These are phyloP conservation scores for Yamadazyma pseudoaaseri DNA, from an alignment of 1,139 yeast species.

Conservation along the genomic window DNA sequence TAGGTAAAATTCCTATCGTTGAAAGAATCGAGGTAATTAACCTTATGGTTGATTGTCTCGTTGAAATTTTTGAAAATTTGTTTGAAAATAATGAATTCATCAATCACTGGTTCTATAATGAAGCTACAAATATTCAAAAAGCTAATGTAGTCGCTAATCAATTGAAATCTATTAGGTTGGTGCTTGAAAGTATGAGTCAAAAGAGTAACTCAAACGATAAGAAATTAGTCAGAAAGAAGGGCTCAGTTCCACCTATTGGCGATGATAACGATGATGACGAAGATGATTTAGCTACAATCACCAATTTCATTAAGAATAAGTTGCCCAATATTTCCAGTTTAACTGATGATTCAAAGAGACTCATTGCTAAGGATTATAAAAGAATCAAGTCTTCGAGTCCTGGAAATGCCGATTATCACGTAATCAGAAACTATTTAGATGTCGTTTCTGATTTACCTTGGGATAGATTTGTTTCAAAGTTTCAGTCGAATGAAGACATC, in stretches of 20 bases:
- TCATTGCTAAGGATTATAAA: slow-evolving; percentile 62
- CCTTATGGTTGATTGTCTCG: slow-evolving; percentile 32
- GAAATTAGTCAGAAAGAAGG: slow-evolving; percentile 18
- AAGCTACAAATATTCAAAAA: slow-evolving; percentile 52
- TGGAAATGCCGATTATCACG: slow-evolving; percentile 73
- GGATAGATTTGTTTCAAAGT: slow-evolving; percentile 42
- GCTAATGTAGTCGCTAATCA: slow-evolving; percentile 62
- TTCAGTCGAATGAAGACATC: slow-evolving; percentile 41
- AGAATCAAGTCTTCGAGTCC: slow-evolving; percentile 63
- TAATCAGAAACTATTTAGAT: slow-evolving; percentile 67
- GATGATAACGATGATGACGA: slow-evolving; percentile 32
- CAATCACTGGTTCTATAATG: slow-evolving; percentile 48
- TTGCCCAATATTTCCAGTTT: slow-evolving; percentile 39
- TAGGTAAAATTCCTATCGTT: slow-evolving; percentile 31
- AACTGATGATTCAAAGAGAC: slow-evolving; percentile 52
- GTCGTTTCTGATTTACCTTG: slow-evolving; percentile 70
- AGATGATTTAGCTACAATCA: slow-evolving; percentile 45
- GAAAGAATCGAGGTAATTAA: slow-evolving; percentile 36
- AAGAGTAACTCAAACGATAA: slow-evolving; percentile 14
- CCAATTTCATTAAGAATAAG: slow-evolving; percentile 45
- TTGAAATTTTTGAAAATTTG: slow-evolving; percentile 32
- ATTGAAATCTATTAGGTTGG: slow-evolving; percentile 52
- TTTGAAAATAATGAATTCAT: slow-evolving; percentile 33
- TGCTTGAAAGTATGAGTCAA: slow-evolving; percentile 53
- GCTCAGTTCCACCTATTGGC: slow-evolving; percentile 13